These are phyloP conservation scores for Picochlorum sp. DNA, from an alignment of 139 green algal species.

Conservation along the genomic window DNA sequence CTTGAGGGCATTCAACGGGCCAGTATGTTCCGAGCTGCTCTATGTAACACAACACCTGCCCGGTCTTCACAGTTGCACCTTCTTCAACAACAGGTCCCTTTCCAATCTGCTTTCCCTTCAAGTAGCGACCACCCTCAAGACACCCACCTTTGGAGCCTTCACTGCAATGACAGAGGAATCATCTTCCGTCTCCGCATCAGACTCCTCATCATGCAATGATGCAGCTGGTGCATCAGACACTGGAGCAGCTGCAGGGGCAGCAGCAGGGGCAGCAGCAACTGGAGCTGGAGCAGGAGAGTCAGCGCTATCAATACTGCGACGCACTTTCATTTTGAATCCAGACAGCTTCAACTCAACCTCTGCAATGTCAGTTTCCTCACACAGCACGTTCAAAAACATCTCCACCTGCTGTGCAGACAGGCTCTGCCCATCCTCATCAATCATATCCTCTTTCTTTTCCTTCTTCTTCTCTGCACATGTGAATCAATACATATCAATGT, in stretches of 20 bases:
- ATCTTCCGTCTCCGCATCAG: conserved; percentile 25
- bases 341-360: conserved; percentile 77
- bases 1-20: conserved; percentile 70
- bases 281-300: conserved; percentile 3
- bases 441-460: conserved; percentile 37
- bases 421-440: conserved; percentile 33
- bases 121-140: conserved; percentile 69
- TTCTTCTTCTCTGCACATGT: conserved; percentile 16
- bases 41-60: conserved; percentile 72
- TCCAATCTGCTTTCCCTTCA: conserved; percentile 78
- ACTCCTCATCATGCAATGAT: conserved; percentile 5
- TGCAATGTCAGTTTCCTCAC: conserved; percentile 73
- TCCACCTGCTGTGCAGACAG: conserved; percentile 54
- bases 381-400: conserved; percentile 56
- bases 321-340: conserved; percentile 61
- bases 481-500: no score
- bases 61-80: conserved; percentile 76
- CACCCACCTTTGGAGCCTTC: conserved; percentile 56
- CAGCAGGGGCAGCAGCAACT: conserved; percentile 4
- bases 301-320: conserved; percentile 36
- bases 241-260: conserved; percentile 1
- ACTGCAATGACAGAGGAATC: conserved; percentile 58
- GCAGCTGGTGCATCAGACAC: background rate
- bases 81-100: conserved; percentile 61
- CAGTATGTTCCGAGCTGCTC: conserved; percentile 93